These are phyloP conservation scores for Candida ipomoeae DNA, from an alignment of 805 yeast species.

Conservation along the genomic window DNA sequence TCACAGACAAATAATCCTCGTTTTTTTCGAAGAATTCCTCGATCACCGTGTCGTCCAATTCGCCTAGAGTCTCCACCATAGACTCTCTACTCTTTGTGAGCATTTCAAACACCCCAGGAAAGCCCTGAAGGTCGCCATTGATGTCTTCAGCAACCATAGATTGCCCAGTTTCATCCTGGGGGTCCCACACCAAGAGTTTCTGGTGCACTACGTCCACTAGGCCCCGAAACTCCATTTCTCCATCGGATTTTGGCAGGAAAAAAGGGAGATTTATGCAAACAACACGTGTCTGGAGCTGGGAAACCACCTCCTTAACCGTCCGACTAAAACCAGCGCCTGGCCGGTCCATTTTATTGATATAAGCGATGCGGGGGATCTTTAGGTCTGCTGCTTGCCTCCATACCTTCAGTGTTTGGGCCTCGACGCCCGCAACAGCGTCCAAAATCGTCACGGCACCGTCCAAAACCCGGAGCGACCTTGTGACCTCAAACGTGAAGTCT, in stretches of 20 bases:
- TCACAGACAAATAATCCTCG: constrained; percentile 68
- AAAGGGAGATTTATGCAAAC: constrained; percentile 76
- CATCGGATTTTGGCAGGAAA: constrained; percentile 36
- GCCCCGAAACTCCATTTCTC: constrained; percentile 54
- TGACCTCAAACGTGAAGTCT: constrained; percentile 93
- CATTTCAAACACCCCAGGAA: constrained; percentile 41
- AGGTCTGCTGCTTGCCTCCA: constrained; percentile 80
- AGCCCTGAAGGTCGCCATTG: constrained; percentile 9
- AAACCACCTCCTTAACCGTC: constrained; percentile 78
- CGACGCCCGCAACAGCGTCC: constrained; percentile 97
- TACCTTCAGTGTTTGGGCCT: constrained; percentile 95
- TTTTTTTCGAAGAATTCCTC: constrained; percentile 68
- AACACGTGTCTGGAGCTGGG: constrained; percentile 69
- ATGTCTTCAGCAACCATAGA: constrained; percentile 46
- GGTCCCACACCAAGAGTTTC: constrained; percentile 53
- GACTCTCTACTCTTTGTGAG: constrained; percentile 62
- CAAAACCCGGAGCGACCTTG: constrained; percentile 78
- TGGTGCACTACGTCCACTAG: constrained; percentile 70
- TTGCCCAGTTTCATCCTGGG: constrained; percentile 45
- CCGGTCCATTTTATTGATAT: constrained; percentile 93
- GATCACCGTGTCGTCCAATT: constrained; percentile 71
- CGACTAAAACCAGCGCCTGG: constrained; percentile 93
- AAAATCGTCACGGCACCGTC: constrained; percentile 93
- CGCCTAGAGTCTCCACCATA: constrained; percentile 78
- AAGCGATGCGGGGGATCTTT: constrained; percentile 71